phyloP scores from a whole-genome alignment of 306 rosid species.

The Castanea sativa region DNA sequence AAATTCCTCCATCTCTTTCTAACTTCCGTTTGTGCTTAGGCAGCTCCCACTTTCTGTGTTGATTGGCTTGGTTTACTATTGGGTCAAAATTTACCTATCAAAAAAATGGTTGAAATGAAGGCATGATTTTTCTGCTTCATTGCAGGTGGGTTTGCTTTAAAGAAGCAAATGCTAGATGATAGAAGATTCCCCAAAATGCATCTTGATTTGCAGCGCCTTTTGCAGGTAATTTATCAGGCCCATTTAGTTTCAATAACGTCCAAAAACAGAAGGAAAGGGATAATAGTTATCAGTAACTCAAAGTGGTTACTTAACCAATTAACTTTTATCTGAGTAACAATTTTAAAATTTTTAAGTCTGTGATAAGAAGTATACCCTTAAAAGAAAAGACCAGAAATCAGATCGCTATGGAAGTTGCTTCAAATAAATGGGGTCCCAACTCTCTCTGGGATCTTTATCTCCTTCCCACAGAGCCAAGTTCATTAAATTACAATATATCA shows the following conservation, averaged over 20 bases:
- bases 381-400: background rate
- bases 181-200: conserved; percentile 96
- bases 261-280: background rate
- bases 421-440: background rate
- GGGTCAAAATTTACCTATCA: background rate
- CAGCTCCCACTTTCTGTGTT: background rate
- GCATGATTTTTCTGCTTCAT: conserved; percentile 18
- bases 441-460: background rate
- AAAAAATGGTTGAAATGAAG: background rate
- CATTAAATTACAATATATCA: background rate
- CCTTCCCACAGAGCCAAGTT: background rate
- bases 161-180: conserved; percentile 97
- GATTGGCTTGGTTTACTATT: background rate
- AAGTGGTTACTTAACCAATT: background rate
- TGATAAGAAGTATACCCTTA: background rate
- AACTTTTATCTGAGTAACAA: background rate
- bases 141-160: conserved; percentile 78
- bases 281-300: background rate
- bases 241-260: conserved; percentile 10
- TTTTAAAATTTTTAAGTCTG: background rate
- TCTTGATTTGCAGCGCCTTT: conserved; percentile 87
- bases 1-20: background rate
- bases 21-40: conserved; percentile 13
- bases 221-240: conserved; percentile 61
- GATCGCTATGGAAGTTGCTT: background rate